Evolutionary conservation across 345 rosid species (phyloP), one percentile per base, ranked within the genome.

Genomic region (Linum usitatissimum): DNA sequence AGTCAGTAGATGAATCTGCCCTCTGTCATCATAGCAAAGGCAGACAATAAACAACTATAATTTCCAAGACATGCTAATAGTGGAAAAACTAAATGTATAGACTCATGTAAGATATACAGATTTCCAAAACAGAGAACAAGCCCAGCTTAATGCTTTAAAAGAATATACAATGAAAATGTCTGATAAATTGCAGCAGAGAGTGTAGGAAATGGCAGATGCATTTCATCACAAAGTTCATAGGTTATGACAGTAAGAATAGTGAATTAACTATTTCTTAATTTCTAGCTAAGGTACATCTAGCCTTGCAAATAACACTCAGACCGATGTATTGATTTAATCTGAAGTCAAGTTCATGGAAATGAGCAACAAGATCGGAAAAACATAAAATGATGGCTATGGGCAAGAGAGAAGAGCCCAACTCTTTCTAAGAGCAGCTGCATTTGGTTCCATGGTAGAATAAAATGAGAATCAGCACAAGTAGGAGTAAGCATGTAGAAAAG

Each of bases 1-100:
- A 93, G 79, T 90, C 84, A 38, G 97, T 90, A 63, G 84, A 69
- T 53, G 96, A 96, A 83, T 93, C 99, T 64, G 87, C 96, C 69
- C 88, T 79, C 99, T 93, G 95, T 66, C 69, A 75, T 66, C 69
- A 75, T 55, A 67, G 60, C 64, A 56, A 57, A 36, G 61, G 74
- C 12, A 55, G 12, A 55, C 18, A 18, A 55, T n/a, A 55, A 55
- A 9, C 21, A 55, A 21, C 21, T 12, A 45, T 1, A 2, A 45
- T 6, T 10, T 45, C 13, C 15, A 15, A 45, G 14, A 45, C 15
- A 7, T 34, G 38, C 38, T 34, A 7, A 1, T 1, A 34, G 38
- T 34, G 38, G 8, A 34, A 34, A 38, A 54, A 14, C 56, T 53
- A 56, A 62, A 15, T 39, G 60, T 5, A 30, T 14, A 31, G 61